Conservation (phyloP, 495 filamentous ascomycete genomes). For the Aspergillus ellipticus region DNA sequence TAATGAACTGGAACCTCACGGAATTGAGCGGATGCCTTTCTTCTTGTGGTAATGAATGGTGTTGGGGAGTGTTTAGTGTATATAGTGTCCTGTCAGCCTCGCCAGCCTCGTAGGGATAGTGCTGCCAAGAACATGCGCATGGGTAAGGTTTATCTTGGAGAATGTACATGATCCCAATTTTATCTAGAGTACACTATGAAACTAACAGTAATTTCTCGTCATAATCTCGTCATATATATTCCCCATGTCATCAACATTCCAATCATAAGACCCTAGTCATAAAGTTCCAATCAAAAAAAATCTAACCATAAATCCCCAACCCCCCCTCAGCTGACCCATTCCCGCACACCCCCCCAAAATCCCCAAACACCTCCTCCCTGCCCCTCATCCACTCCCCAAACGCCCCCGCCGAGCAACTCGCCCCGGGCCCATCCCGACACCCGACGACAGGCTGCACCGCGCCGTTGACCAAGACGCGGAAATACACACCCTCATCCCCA, state of each 20-base stretch:
- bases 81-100: too few species aligned
- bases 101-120: too few species aligned
- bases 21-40: too few species aligned
- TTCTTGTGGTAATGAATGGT: too few species aligned
- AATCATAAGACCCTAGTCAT: neutral
- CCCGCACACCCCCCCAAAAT: conserved; percentile 16
- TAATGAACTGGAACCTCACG: too few species aligned
- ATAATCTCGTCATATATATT: too few species aligned
- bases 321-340: neutral
- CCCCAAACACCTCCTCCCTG: conserved; percentile 9
- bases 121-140: too few species aligned
- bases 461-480: conserved; percentile 21
- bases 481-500: conserved; percentile 19
- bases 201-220: too few species aligned
- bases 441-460: conserved; percentile 19
- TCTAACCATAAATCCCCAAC: neutral
- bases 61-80: too few species aligned
- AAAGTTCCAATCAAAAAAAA: neutral
- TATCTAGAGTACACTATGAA: too few species aligned
- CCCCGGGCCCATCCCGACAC: conserved; percentile 22
- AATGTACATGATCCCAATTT: too few species aligned
- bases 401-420: conserved; percentile 13
- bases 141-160: too few species aligned
- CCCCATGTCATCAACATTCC: neutral
- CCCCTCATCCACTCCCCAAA: conserved; percentile 14